Conservation (phyloP, 2,329 filamentous ascomycete species). For the Xylariaceae sp. region DNA sequence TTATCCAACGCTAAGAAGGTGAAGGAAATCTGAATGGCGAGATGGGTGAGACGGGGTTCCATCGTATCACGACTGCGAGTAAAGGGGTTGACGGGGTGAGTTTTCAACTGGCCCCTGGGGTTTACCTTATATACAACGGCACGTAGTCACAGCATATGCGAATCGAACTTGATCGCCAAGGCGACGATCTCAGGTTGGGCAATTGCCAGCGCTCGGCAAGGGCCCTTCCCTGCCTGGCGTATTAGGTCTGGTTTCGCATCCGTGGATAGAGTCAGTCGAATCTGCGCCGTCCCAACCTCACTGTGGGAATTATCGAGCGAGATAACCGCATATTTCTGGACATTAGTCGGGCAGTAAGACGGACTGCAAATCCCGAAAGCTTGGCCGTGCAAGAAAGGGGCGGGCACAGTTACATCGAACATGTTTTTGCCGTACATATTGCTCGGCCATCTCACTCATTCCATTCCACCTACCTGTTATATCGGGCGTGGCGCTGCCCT, state of each 20-base stretch:
- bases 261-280: conserved; percentile 1
- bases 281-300: neutral
- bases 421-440: conserved; percentile 1
- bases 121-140: too few species aligned
- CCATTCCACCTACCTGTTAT: neutral
- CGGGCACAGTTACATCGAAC: conserved; percentile 8
- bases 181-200: too few species aligned
- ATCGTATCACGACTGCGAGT: conserved; percentile 2
- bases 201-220: too few species aligned
- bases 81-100: neutral
- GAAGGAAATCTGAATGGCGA: neutral
- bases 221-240: too few species aligned
- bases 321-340: neutral
- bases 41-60: neutral
- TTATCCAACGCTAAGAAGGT: neutral
- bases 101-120: neutral
- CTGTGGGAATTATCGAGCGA: conserved; percentile 3
- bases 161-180: too few species aligned
- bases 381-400: conserved; percentile 15
- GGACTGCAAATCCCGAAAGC: conserved; percentile 18
- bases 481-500: neutral
- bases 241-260: too few species aligned
- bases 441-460: neutral
- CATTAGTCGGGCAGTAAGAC: conserved; percentile 17
- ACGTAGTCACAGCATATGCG: too few species aligned